phyloP scores from a whole-genome alignment of 805 yeast species.

The Zygoascus bituminiphila region DNA sequence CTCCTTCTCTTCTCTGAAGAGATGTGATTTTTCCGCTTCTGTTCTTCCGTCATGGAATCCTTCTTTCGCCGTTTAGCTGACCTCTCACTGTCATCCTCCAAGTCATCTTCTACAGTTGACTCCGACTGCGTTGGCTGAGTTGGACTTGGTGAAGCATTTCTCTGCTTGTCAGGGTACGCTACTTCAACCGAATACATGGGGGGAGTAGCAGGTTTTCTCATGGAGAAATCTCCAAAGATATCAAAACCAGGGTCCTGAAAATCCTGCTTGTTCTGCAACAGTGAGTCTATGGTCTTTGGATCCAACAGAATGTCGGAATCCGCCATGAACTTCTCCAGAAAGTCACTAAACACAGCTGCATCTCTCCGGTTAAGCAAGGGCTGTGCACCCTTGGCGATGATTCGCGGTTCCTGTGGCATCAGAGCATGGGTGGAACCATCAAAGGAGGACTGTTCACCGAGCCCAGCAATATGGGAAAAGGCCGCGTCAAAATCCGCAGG shows the following conservation, averaged over 20 bases:
- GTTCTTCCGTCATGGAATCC: slow-evolving; percentile 27
- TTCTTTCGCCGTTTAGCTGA: slow-evolving; percentile 8
- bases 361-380: slow-evolving; percentile 25
- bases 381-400: background rate
- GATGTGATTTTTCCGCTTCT: slow-evolving; percentile 33
- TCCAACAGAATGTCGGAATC: slow-evolving; percentile 27
- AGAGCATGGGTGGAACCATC: background rate
- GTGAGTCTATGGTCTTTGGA: slow-evolving; percentile 13
- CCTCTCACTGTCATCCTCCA: background rate
- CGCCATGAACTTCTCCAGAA: slow-evolving; percentile 24
- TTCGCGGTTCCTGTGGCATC: background rate
- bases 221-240: background rate
- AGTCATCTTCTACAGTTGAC: background rate
- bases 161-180: too few species aligned
- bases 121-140: background rate
- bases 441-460: background rate
- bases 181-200: slow-evolving; percentile 4
- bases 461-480: slow-evolving; percentile 11
- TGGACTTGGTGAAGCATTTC: too few species aligned
- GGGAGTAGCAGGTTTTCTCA: slow-evolving; percentile 34
- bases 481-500: slow-evolving; percentile 20
- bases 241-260: background rate
- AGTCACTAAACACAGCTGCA: slow-evolving; percentile 23
- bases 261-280: background rate
- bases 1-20: slow-evolving; percentile 34